Evolutionary conservation across 2,329 filamentous ascomycete species (phyloP), one percentile per base, ranked within the genome.

Genomic region (Coniella vitis): DNA sequence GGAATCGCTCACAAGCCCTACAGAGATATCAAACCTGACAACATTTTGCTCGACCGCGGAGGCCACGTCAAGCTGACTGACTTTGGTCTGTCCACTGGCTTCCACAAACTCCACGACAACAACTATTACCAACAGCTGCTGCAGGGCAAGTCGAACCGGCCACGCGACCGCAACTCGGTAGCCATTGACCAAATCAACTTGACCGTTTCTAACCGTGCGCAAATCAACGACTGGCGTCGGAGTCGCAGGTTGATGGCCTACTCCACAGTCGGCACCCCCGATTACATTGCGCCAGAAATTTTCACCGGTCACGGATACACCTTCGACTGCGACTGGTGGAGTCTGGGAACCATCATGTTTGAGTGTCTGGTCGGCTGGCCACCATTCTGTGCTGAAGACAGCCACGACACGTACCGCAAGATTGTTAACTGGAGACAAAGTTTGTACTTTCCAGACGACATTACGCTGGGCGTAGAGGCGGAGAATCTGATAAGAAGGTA

Each of bases 271-370:
- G 93, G 93, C 56, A 98, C 93, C 1, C 93, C 93, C 9, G 93
- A 98, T 68, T 98, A 98, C 66, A 98, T 98, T 63, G 93, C 93
- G 1, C 93, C 93, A 3, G 93, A 98, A 66, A 97, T 98, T 60
- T 97, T 98, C 68, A 94, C 88, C 40, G 90, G 91, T 16, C 87
- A 95, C 61, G 93, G 93, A 42, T 98, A 98, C 72, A 88, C 89
- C 51, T 95, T 91, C 62, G 86, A 94, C 64, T 98, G 93, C 66
- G 93, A 98, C 74, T 98, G 93, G 93, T 98, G 93, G 93, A 95
- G 88, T 19, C 79, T 98, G 43, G 93, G 93, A 46, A 96, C 93
- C 38, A 98, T 98, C 70, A 97, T 98, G 93, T 98, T 97, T 61
- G 93, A 98, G 69, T 98, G 93, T 68, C 76, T 98, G 58, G 90